A percentile compares a stretch with the other conserved stretches of the same genome.
These are phyloP conservation scores for Ascochyta rabiei DNA, from an alignment of 2,329 filamentous ascomycete species.

Conservation along the genomic window DNA sequence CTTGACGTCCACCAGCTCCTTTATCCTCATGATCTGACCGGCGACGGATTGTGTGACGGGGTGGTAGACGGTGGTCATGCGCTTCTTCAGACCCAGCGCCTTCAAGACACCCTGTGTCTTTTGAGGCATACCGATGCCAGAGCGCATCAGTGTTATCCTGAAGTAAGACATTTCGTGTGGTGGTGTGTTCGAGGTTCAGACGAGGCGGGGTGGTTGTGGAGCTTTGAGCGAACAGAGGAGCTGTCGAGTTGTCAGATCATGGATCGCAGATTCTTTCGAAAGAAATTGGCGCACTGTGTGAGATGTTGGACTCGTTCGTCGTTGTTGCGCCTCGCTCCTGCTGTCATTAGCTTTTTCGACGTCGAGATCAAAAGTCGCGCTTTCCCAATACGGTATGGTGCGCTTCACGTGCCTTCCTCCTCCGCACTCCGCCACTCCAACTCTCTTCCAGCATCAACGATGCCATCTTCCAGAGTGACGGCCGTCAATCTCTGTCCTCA, in stretches of 20 bases:
- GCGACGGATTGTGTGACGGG: slow-evolving; percentile 80
- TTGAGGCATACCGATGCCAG: slow-evolving; percentile 80
- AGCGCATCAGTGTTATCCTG: slow-evolving; percentile 88
- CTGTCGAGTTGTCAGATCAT: slow-evolving; percentile 11
- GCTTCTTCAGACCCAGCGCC: slow-evolving; percentile 83
- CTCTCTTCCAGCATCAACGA: too few species aligned
- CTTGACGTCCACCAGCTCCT: slow-evolving; percentile 83
- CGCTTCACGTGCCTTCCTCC: slow-evolving; percentile 18
- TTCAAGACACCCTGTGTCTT: slow-evolving; percentile 80
- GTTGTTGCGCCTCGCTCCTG: slow-evolving; percentile 21
- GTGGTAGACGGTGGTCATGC: slow-evolving; percentile 87
- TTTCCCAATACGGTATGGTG: slow-evolving; percentile 20
- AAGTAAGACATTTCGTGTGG: slow-evolving; percentile 72
- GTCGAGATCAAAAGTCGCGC: slow-evolving; percentile 15
- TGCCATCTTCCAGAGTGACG: neutral
- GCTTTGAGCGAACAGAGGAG: neutral
- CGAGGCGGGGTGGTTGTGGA: neutral
- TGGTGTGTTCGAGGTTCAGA: neutral
- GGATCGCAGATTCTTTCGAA: neutral
- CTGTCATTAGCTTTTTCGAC: slow-evolving; percentile 30
- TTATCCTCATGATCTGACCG: slow-evolving; percentile 91
- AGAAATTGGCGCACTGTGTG: slow-evolving; percentile 7
- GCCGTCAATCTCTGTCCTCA: neutral
- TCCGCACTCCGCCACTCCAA: slow-evolving; percentile 6
- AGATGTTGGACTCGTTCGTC: slow-evolving; percentile 2